Conservation (phyloP, 2,329 filamentous ascomycete genomes). For the Epichloe hybrida region DNA sequence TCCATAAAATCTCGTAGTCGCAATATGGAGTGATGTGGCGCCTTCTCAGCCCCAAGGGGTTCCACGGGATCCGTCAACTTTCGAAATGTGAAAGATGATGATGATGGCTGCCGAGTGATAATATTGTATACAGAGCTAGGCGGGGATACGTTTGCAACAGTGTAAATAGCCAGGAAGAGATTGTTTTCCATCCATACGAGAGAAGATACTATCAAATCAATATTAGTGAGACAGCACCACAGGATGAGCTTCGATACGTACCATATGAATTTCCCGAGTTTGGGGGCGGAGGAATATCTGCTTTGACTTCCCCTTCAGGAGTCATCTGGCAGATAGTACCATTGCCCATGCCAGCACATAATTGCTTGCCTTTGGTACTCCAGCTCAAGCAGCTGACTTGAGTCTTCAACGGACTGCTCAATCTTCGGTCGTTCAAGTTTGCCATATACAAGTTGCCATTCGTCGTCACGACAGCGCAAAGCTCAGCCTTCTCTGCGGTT, state of each 20-base stretch:
- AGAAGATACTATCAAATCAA: constrained; percentile 47
- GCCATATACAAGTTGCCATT: constrained; percentile 75
- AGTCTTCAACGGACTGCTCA: constrained; percentile 51
- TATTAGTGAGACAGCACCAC: constrained; percentile 7
- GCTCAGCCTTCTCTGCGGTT: constrained; percentile 53
- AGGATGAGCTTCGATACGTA: constrained; percentile 25
- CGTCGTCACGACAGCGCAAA: constrained; percentile 68
- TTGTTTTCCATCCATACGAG: constrained; percentile 83
- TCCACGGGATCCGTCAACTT: constrained; percentile 63
- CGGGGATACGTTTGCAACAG: constrained; percentile 43
- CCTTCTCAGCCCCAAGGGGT: constrained; percentile 51
- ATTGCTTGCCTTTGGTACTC: constrained; percentile 87
- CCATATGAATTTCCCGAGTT: constrained; percentile 53
- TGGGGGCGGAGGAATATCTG: constrained; percentile 64
- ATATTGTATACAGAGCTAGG: constrained; percentile 65
- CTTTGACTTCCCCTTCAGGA: constrained; percentile 64
- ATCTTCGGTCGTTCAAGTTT: constrained; percentile 56
- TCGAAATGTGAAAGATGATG: constrained; percentile 53
- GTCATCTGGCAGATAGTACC: constrained; percentile 75
- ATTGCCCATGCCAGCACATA: constrained; percentile 73
- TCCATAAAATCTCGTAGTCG: constrained; percentile 70
- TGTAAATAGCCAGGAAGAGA: constrained; percentile 70
- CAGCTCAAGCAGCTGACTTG: constrained; percentile 77
- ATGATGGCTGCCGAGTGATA: constrained; percentile 51
- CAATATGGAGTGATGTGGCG: constrained; percentile 64